Conservation (phyloP, 345 rosid species). For the Hibiscus syriacus region DNA sequence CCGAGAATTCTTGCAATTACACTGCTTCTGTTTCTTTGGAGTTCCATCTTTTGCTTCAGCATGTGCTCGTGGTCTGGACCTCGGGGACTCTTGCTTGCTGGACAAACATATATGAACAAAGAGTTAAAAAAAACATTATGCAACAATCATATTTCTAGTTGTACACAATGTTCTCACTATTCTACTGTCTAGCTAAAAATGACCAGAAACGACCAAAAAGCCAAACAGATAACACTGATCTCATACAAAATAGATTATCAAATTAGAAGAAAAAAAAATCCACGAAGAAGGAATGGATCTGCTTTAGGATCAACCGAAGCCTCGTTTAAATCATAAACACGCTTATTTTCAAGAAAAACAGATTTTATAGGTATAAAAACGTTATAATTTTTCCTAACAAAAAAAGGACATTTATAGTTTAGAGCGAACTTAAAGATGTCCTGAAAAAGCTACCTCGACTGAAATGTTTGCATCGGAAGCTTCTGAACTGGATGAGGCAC, state of each 20-base stretch:
- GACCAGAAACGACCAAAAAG: neutral
- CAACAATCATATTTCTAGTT: neutral
- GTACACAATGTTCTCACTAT: neutral
- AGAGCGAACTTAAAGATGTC: neutral
- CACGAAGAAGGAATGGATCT: neutral
- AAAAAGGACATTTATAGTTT: neutral
- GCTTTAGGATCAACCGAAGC: neutral
- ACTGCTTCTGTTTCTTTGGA: constrained; percentile 58
- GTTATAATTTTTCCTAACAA: too few relatives aligned
- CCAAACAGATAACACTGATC: neutral
- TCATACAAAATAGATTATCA: too few relatives aligned
- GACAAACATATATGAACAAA: neutral
- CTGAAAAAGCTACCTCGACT: constrained; percentile 21
- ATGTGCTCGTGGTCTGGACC: neutral
- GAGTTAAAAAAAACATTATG: neutral
- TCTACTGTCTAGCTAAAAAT: neutral
- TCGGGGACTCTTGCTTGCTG: constrained; percentile 13
- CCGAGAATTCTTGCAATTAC: constrained; percentile 65
- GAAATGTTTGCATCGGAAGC: constrained; percentile 26
- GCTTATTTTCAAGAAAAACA: neutral
- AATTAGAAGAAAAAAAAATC: too few relatives aligned
- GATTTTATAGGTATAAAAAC: too few relatives aligned
- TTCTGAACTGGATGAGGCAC: constrained; percentile 35
- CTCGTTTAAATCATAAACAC: neutral
- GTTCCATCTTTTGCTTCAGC: constrained; percentile 43